Evolutionary conservation across 2,329 filamentous ascomycete genomes (phyloP).

Genomic region (Cryphonectria naterciae): DNA sequence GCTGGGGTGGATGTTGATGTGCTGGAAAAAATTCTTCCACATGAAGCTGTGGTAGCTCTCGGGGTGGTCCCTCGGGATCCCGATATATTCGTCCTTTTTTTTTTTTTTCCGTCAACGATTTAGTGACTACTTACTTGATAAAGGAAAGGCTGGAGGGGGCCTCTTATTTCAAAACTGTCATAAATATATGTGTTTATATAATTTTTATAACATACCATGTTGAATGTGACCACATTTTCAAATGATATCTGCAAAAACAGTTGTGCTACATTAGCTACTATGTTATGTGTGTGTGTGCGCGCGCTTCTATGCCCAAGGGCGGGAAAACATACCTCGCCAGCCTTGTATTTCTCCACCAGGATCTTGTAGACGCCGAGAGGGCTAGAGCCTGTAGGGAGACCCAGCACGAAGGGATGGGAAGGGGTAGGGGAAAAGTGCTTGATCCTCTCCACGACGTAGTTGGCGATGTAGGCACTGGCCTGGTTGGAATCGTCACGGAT

Average conservation of each 20-base stretch:
- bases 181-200: background rate
- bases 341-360: constrained; percentile 65
- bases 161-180: too few relatives aligned
- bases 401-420: constrained; percentile 70
- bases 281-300: background rate
- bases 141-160: background rate
- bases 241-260: constrained; percentile 35
- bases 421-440: constrained; percentile 67
- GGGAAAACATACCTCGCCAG: constrained; percentile 47
- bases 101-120: too few relatives aligned
- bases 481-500: constrained; percentile 66
- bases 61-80: constrained; percentile 72
- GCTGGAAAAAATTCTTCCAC: constrained; percentile 81
- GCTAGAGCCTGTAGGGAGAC: constrained; percentile 73
- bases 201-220: constrained; percentile 38
- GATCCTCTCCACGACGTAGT: constrained; percentile 76
- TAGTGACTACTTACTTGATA: too few relatives aligned
- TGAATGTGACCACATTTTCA: constrained; percentile 76
- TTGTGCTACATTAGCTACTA: constrained; percentile 4
- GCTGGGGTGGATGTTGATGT: constrained; percentile 69
- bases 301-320: too few relatives aligned
- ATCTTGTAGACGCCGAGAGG: constrained; percentile 71
- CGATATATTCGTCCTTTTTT: constrained; percentile 72
- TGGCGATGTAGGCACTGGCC: constrained; percentile 70
- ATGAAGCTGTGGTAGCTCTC: constrained; percentile 83